Evolutionary conservation across 768 basidiomycete species (phyloP).

Genomic region (Pleurotus ostreatus): DNA sequence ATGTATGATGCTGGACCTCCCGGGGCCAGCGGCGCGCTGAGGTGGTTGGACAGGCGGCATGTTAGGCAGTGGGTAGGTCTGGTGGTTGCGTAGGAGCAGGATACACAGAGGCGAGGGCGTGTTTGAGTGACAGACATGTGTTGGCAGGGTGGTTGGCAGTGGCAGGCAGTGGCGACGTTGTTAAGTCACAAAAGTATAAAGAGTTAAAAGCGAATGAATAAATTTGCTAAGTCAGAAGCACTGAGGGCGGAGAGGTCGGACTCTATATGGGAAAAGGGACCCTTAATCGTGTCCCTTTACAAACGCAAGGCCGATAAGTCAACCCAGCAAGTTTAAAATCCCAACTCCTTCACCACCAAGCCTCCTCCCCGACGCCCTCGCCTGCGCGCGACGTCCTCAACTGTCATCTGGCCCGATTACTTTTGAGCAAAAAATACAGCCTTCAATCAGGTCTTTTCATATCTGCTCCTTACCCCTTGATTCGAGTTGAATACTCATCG

Average conservation of each 20-base stretch:
- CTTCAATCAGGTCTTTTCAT: conserved; percentile 2
- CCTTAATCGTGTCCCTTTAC: conserved; percentile 7
- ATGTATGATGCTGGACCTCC: too few relatives aligned
- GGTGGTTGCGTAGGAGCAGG: not conserved
- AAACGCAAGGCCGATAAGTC: conserved; percentile 9
- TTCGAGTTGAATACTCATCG: not conserved
- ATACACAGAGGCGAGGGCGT: not conserved
- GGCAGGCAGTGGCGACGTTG: not conserved
- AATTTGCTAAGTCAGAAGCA: conserved; percentile 3
- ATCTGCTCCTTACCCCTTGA: not conserved
- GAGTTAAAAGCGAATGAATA: not conserved
- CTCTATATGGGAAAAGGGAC: conserved; percentile 2
- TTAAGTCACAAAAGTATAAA: not conserved
- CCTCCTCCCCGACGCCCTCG: conserved; percentile 5
- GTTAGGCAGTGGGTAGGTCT: not conserved
- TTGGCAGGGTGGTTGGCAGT: not conserved
- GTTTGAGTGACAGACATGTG: not conserved
- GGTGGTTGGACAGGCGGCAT: not conserved
- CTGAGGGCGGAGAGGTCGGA: conserved; percentile 4
- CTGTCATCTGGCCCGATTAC: not conserved
- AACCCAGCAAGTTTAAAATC: conserved; percentile 7
- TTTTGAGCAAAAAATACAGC: conserved; percentile 1
- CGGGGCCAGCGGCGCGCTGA: not conserved
- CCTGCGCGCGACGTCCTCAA: conserved; percentile 1
- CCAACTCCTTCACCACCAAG: not conserved